phyloP scores from a whole-genome alignment of 345 rosid genomes.

The Salix purpurea region DNA sequence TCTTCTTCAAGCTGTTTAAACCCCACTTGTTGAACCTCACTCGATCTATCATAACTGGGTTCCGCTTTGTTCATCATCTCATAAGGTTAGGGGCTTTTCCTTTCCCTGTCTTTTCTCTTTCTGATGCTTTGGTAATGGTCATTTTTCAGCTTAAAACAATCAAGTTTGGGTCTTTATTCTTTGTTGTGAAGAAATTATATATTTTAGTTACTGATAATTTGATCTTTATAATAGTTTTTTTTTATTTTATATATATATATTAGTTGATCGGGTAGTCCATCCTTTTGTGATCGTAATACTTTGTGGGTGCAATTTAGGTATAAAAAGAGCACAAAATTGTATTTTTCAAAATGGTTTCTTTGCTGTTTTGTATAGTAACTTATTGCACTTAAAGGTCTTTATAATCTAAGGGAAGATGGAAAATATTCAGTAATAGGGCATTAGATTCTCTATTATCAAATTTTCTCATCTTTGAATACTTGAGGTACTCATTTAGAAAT shows the following conservation, averaged over 20 bases:
- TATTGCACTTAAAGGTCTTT: not conserved
- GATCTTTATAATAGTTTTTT: not conserved
- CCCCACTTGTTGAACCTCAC: not conserved
- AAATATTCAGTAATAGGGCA: not conserved
- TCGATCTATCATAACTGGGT: not conserved
- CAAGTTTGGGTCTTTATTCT: not conserved
- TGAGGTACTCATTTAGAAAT: not conserved
- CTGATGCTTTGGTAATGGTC: not conserved
- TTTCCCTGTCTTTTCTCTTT: not conserved
- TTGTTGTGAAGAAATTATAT: not conserved
- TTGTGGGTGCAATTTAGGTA: not conserved
- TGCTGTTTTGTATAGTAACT: not conserved
- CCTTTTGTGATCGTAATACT: not conserved
- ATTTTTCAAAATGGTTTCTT: too few species aligned
- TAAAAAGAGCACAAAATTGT: not conserved
- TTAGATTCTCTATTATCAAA: not conserved
- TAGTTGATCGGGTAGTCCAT: not conserved
- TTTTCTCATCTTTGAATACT: not conserved
- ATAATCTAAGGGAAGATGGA: not conserved
- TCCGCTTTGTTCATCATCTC: not conserved
- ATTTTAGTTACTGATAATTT: not conserved
- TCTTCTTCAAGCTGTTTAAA: constrained; percentile 4
- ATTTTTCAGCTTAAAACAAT: not conserved
- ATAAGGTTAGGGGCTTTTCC: constrained; percentile 6
- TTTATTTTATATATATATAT: not conserved